Base-by-base conservation (phyloP, 495 filamentous ascomycete species). In the Podospora tetraspora region DNA sequence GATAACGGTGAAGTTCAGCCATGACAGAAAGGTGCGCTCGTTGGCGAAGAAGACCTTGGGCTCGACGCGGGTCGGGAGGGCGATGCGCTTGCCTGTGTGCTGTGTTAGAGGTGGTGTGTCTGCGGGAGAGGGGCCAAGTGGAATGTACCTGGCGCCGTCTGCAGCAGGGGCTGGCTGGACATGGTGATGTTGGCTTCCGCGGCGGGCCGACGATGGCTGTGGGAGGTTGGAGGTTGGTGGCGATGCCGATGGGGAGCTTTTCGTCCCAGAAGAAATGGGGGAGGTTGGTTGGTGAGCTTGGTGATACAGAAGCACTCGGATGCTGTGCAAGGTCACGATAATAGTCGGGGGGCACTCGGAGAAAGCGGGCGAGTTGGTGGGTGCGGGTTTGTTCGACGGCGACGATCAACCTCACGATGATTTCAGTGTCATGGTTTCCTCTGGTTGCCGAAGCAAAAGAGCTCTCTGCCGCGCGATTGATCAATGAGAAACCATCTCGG, bases 31-130 rank as follows among this genome's bases (percentile, higher is more conserved):
- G 57, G 95, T 99, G 63, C 95, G 93, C 84, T 99, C 95, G 84
- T 98, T 98, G 79, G 95, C 95, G 85, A 99, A 99, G 88, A 98
- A 99, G 82, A 99, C 95, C 80, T 99, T 99, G 56, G 95, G 95
- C 78, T 99, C 95, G 79, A 99, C 94, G 70, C 95, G 93, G 57
- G 93, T 97, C 64, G 95, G 95, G 69, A 99, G 92, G 69, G 96
- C 94, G 78, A 99, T 99, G 72, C 95, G 93, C 79, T 99, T 99
- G 85, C 93, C 93, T 93, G 74, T 9, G 60, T 32, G 68, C 12
- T 22, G 52, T 37, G 58, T 60, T 24, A 66, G 57, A 16, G 30
- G 9, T 68, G 43, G 16, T n/a, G 60, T 59, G 56, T 59, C 56
- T 21, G 24, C 16, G 37, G 37, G 52, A 22, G 9, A 23, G 24